These are phyloP conservation scores for Parastagonospora avenae DNA, from an alignment of 2,329 filamentous ascomycete genomes.

Conservation along the genomic window DNA sequence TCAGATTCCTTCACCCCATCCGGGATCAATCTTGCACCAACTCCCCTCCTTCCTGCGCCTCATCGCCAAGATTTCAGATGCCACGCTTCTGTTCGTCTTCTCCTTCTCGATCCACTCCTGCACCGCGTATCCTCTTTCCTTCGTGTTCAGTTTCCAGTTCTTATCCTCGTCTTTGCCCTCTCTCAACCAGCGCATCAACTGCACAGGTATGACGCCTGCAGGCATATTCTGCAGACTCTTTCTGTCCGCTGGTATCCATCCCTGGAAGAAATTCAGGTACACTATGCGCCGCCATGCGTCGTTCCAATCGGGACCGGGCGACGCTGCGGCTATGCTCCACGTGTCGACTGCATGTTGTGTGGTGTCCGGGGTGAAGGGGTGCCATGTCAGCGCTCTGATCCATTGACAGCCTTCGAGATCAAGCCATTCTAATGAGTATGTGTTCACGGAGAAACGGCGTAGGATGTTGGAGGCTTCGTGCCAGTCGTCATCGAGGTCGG, in stretches of 20 bases:
- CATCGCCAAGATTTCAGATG: conserved; percentile 35
- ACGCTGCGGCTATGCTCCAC: not conserved
- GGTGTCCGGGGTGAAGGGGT: not conserved
- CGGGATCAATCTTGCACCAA: conserved; percentile 45
- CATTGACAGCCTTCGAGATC: conserved; percentile 67
- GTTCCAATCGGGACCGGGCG: conserved; percentile 45
- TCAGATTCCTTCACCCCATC: conserved; percentile 29
- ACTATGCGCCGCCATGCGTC: conserved; percentile 52
- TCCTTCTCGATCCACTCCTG: conserved; percentile 48
- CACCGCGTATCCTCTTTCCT: conserved; percentile 25
- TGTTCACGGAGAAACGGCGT: conserved; percentile 59
- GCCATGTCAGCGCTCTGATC: conserved; percentile 58
- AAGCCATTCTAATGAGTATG: conserved; percentile 65
- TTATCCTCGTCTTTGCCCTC: conserved; percentile 33
- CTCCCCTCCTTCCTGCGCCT: conserved; percentile 26
- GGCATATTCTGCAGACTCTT: conserved; percentile 42
- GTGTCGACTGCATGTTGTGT: not conserved
- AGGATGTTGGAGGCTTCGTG: conserved; percentile 62
- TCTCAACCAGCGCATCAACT: conserved; percentile 43
- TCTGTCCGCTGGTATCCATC: conserved; percentile 49
- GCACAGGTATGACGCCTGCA: conserved; percentile 38
- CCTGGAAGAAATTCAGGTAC: conserved; percentile 51
- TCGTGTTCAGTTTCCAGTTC: conserved; percentile 22
- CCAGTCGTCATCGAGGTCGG: conserved; percentile 59
- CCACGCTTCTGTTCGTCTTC: conserved; percentile 40